Evolutionary conservation across 2,329 filamentous ascomycete genomes (phyloP).

Genomic region (Phaeomoniella chlamydospora): DNA sequence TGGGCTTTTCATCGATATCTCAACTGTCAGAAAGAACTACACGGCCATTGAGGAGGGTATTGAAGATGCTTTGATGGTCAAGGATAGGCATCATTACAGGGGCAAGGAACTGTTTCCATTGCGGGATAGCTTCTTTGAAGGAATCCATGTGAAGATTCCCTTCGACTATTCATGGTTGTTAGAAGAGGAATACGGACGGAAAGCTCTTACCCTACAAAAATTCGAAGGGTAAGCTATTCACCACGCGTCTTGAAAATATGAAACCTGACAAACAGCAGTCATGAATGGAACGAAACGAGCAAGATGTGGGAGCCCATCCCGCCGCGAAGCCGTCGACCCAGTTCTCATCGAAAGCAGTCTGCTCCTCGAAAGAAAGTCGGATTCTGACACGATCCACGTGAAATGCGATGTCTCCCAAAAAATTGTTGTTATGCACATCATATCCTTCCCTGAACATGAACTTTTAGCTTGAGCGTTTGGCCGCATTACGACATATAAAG

Average conservation of each 20-base stretch:
- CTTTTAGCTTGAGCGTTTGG: no score
- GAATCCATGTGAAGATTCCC: constrained; percentile 37
- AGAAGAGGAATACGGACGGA: constrained; percentile 38
- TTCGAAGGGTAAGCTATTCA: constrained; percentile 23
- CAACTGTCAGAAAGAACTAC: constrained; percentile 35
- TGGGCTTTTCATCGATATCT: constrained; percentile 49
- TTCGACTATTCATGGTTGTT: constrained; percentile 41
- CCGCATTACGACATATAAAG: no score
- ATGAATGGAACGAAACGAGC: constrained; percentile 8
- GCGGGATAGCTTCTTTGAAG: constrained; percentile 39
- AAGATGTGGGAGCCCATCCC: constrained; percentile 10
- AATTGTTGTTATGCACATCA: no score
- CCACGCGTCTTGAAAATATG: no score
- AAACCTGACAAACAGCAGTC: constrained; percentile 2
- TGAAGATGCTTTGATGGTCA: constrained; percentile 35
- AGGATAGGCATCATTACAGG: constrained; percentile 40
- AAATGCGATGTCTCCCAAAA: no score
- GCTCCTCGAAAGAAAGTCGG: background rate
- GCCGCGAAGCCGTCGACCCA: background rate
- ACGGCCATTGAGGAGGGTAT: constrained; percentile 21
- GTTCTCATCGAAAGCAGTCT: no score
- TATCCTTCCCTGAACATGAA: no score
- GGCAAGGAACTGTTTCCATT: constrained; percentile 43
- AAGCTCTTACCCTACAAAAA: constrained; percentile 29
- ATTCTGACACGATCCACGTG: no score